Base-by-base conservation (phyloP, 2,329 filamentous ascomycete genomes). In the Fusarium tuaranense region DNA sequence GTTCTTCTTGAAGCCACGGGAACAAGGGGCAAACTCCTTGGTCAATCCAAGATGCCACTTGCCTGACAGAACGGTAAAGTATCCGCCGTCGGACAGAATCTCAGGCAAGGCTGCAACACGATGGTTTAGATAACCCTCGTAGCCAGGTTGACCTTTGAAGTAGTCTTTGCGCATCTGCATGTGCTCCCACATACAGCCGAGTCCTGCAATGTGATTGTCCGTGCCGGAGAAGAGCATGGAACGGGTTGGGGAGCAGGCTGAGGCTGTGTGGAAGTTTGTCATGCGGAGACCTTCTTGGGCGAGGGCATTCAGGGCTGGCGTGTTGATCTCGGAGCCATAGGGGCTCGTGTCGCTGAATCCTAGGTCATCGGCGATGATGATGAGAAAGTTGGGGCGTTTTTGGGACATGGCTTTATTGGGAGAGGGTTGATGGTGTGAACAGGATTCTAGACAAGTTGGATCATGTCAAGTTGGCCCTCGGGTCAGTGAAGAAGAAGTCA, bases 191-290 rank as follows among this genome's bases (percentile, higher is more conserved):
- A 91, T 80, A 64, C 88, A 88, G 0, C 88, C 89, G 0, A 91
- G 80, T 0, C 89, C 85, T 6, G 85, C 85, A 55, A 87, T 87
- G 70, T 88, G 88, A 69, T 89, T 86, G 70, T 90, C 88, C 1
- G 88, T 91, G 4, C 89, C 89, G 0, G 88, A 89, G 82, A 91
- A 86, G 63, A 91, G 85, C 89, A 91, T 91, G 48, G 88, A 85
- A 39, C 89, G 81, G 4, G 87, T 89, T 3, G 89, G 89, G 59
- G 88, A 90, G 79, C 88, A 91, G 53, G 89, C 88, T 7, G 88
- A 87, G 0, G 89, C 89, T 0, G 88, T 87, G 75, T 91, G 89
- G 79, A 90, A 90, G 69, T 89, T 87, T 0, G 88, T 90, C 72
- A 90, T 87, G 2, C 88, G 85, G 16, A 91, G 76, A 13, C 89